phyloP scores from a whole-genome alignment of 1,139 yeast genomes.

The Lodderomyces beijingensis region DNA sequence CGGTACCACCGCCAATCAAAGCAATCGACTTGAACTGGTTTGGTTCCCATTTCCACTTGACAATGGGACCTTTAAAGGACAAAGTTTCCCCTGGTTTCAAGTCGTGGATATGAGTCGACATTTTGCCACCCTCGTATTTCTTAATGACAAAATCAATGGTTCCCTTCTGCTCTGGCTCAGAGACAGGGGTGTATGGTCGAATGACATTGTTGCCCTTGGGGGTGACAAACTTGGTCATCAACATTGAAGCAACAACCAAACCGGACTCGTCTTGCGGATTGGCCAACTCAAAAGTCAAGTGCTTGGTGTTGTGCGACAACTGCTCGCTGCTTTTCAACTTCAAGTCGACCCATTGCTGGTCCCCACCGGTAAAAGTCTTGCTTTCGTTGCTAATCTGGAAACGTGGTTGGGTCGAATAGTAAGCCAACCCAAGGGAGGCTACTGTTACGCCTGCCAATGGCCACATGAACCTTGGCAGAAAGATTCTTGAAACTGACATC shows the following conservation, averaged over 20 bases:
- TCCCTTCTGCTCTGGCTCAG: conserved; percentile 69
- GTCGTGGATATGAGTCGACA: conserved; percentile 68
- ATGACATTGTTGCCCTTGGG: conserved; percentile 84
- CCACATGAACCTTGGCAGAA: conserved; percentile 24
- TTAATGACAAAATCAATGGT: conserved; percentile 77
- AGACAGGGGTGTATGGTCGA: conserved; percentile 94
- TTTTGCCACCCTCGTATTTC: conserved; percentile 79
- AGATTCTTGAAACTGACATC: conserved; percentile 8
- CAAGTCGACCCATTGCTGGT: conserved; percentile 76
- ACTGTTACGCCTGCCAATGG: conserved; percentile 43
- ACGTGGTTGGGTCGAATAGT: conserved; percentile 24
- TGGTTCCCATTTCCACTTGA: conserved; percentile 89
- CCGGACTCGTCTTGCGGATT: conserved; percentile 70
- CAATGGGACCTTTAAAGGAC: conserved; percentile 90
- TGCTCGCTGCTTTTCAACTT: conserved; percentile 57
- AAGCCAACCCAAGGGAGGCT: conserved; percentile 50
- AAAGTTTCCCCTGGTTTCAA: conserved; percentile 79
- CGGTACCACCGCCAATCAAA: conserved; percentile 96
- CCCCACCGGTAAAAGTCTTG: conserved; percentile 56
- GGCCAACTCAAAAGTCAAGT: conserved; percentile 70
- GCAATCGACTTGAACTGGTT: conserved; percentile 72
- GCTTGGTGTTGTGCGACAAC: conserved; percentile 61
- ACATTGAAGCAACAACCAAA: conserved; percentile 71
- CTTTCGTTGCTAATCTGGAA: conserved; percentile 40
- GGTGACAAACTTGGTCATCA: conserved; percentile 77